Conservation (phyloP, 1,139 yeast genomes). For the Scheffersomyces parashehatae region DNA sequence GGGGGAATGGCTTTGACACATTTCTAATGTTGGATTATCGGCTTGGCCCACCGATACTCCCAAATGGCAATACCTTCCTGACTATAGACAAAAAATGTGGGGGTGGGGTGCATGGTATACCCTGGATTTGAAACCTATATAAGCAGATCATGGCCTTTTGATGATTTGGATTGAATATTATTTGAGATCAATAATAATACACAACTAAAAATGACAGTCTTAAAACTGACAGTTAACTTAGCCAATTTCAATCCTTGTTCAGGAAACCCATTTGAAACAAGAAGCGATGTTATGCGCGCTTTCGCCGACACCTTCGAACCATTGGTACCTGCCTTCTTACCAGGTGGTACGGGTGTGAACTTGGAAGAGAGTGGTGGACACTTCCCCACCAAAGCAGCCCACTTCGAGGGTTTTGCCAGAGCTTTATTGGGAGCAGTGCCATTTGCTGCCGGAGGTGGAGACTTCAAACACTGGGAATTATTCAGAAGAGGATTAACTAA, state of each 20-base stretch:
- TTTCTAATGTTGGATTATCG: neutral
- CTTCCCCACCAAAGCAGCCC: conserved; percentile 12
- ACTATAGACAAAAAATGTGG: neutral
- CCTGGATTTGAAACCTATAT: neutral
- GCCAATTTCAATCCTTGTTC: conserved; percentile 1
- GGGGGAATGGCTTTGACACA: neutral
- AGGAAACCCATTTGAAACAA: conserved; percentile 1
- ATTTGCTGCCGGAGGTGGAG: conserved; percentile 20
- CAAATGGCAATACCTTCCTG: neutral
- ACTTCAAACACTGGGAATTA: conserved; percentile 14
- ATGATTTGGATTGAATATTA: neutral
- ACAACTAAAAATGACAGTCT: conserved; percentile 1
- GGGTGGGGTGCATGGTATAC: neutral
- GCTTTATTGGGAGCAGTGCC: conserved; percentile 30
- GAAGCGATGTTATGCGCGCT: neutral
- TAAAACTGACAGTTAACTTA: neutral
- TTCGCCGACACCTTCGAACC: neutral
- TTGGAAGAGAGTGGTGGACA: conserved; percentile 1
- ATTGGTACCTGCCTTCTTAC: neutral
- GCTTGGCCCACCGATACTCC: neutral
- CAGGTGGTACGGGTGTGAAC: neutral
- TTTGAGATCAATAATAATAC: neutral
- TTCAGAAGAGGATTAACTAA: conserved; percentile 19
- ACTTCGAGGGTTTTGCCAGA: conserved; percentile 26
- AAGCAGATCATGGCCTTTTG: conserved; percentile 1